phyloP scores from a whole-genome alignment of 2,329 filamentous ascomycete genomes.

The Drechslerella dactyloides region DNA sequence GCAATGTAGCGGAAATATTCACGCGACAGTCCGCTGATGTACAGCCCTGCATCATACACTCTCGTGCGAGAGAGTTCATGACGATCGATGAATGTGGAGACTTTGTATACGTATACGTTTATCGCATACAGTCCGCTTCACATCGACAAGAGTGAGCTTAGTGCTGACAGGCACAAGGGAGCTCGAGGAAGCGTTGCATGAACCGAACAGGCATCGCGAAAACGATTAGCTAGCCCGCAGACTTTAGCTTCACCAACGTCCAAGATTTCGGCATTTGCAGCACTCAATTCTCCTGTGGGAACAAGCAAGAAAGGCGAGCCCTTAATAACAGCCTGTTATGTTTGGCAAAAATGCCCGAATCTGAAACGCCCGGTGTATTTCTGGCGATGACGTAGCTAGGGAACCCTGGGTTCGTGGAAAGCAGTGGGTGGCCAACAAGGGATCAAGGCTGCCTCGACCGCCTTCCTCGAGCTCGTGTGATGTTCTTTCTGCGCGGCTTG shows the following conservation, averaged over 20 bases:
- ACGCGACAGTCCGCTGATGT: too few species aligned
- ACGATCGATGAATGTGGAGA: too few species aligned
- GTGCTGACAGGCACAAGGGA: constrained; percentile 4
- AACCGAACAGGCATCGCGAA: too few species aligned
- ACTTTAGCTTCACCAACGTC: too few species aligned
- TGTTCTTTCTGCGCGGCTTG: too few species aligned
- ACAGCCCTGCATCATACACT: background rate
- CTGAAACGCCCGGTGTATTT: background rate
- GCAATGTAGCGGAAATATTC: too few species aligned
- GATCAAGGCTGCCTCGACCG: background rate
- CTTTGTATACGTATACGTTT: background rate
- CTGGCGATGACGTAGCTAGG: constrained; percentile 2
- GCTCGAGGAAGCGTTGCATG: too few species aligned
- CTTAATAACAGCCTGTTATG: background rate
- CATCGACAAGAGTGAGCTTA: constrained; percentile 18
- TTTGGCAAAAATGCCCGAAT: background rate
- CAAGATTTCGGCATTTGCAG: background rate
- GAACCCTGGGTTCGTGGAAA: background rate
- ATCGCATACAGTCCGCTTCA: background rate
- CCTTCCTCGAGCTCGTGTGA: background rate
- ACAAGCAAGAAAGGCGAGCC: background rate
- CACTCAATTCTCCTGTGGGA: background rate
- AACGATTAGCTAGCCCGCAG: too few species aligned
- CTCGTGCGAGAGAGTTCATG: background rate
- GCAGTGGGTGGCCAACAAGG: background rate